Evolutionary conservation across 140 eudicot genomes (phyloP).

Genomic region (Ambrosia hybrid): DNA sequence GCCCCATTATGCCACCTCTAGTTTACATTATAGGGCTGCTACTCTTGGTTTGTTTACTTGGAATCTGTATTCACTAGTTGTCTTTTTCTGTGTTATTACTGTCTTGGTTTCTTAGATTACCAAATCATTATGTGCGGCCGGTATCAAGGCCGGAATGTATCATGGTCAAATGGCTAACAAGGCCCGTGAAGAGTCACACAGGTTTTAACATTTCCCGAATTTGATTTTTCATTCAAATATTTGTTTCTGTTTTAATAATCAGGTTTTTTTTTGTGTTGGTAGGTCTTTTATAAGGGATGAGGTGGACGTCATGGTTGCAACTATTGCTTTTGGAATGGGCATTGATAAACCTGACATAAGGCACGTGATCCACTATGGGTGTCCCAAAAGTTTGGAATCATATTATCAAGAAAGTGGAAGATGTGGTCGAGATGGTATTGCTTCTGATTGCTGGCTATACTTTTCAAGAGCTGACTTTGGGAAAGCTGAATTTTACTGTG

Average conservation of each 20-base stretch:
- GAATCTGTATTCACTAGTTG: no score
- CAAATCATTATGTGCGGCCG: slow-evolving; percentile 53
- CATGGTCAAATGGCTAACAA: slow-evolving; percentile 82
- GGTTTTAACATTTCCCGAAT: slow-evolving; percentile 38
- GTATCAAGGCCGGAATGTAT: slow-evolving; percentile 75
- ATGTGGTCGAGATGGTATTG: slow-evolving; percentile 89
- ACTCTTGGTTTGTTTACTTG: no score
- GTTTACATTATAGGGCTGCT: no score
- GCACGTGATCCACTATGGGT: slow-evolving; percentile 86
- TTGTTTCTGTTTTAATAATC: no score
- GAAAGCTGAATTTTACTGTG: slow-evolving; percentile 80
- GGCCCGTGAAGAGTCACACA: slow-evolving; percentile 82
- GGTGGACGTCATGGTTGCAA: slow-evolving; percentile 82
- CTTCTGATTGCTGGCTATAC: slow-evolving; percentile 81
- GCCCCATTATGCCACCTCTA: no score
- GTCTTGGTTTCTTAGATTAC: slow-evolving; percentile 45
- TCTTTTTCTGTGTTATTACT: background rate
- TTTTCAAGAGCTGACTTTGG: slow-evolving; percentile 76
- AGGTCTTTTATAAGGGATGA: slow-evolving; percentile 90
- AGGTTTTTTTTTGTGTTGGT: slow-evolving; percentile 25
- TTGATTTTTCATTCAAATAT: slow-evolving; percentile 4
- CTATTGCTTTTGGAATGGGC: slow-evolving; percentile 99
- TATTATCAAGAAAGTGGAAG: slow-evolving; percentile 99
- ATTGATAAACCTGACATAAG: slow-evolving; percentile 89
- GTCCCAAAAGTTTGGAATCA: slow-evolving; percentile 92